phyloP scores from a whole-genome alignment of 2,329 filamentous ascomycete species.

The Clarireedia monteithiana region DNA sequence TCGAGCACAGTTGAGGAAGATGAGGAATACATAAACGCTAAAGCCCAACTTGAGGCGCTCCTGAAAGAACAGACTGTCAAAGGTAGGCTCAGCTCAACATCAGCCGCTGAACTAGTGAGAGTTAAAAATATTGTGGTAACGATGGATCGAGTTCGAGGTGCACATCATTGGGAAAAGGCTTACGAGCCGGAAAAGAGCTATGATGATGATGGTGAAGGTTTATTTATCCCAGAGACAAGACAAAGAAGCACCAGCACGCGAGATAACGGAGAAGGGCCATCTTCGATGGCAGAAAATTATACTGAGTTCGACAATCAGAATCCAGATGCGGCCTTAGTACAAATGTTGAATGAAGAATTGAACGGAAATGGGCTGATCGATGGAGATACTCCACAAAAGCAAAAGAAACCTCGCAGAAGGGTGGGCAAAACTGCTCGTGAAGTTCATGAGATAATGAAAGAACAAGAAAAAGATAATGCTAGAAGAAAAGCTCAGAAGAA shows the following conservation, averaged over 20 bases:
- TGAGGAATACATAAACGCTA: constrained; percentile 4
- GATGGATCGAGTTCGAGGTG: neutral
- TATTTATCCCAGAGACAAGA: constrained; percentile 16
- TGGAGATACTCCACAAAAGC: constrained; percentile 2
- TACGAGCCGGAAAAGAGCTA: neutral
- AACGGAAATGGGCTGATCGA: neutral
- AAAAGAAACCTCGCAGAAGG: constrained; percentile 15
- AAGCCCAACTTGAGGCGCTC: neutral
- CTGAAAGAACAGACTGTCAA: neutral
- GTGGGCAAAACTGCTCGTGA: constrained; percentile 19
- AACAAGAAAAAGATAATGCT: constrained; percentile 15
- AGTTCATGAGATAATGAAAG: constrained; percentile 4
- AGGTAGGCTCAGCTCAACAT: neutral
- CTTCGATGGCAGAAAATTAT: neutral
- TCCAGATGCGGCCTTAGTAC: constrained; percentile 1
- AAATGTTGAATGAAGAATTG: constrained; percentile 14
- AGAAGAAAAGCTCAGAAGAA: constrained; percentile 17
- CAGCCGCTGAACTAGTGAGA: neutral
- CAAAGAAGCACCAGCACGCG: neutral
- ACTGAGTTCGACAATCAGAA: neutral
- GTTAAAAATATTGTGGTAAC: neutral
- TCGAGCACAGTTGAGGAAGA: neutral
- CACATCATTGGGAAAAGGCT: neutral
- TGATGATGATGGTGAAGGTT: constrained; percentile 9
- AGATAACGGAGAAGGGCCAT: constrained; percentile 4